These are phyloP conservation scores for Silene uniflora DNA, from an alignment of 148 eudicot species.

Conservation along the genomic window DNA sequence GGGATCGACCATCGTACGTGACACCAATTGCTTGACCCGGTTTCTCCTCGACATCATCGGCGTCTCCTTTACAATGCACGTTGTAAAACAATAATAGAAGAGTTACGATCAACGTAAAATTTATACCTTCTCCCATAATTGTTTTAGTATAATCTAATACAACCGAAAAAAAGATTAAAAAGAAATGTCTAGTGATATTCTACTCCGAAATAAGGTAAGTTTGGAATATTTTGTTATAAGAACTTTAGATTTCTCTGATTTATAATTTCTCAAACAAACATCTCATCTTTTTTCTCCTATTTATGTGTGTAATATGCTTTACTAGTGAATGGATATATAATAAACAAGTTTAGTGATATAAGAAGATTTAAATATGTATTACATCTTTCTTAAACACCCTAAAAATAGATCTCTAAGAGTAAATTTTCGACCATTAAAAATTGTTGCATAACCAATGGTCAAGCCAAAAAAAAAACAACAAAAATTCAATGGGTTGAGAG, in stretches of 20 bases:
- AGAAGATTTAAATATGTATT: constrained; percentile 1
- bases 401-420: constrained; percentile 9
- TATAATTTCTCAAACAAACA: neutral
- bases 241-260: neutral
- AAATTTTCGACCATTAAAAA: constrained; percentile 9
- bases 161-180: no score
- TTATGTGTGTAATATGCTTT: neutral
- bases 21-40: constrained; percentile 29
- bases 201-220: neutral
- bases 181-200: no score
- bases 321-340: constrained; percentile 8
- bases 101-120: constrained; percentile 9
- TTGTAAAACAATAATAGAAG: constrained; percentile 10
- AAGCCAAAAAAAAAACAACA: neutral
- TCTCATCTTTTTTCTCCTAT: neutral
- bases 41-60: constrained; percentile 44
- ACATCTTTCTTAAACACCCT: neutral
- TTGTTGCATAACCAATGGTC: neutral
- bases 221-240: neutral
- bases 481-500: neutral
- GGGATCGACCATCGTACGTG: constrained; percentile 30
- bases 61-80: constrained; percentile 37
- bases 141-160: neutral
- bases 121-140: constrained; percentile 20
- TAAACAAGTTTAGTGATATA: constrained; percentile 19